Base-by-base conservation (phyloP, 352 stramenopile genomes). In the Stramenopiles sp. region DNA sequence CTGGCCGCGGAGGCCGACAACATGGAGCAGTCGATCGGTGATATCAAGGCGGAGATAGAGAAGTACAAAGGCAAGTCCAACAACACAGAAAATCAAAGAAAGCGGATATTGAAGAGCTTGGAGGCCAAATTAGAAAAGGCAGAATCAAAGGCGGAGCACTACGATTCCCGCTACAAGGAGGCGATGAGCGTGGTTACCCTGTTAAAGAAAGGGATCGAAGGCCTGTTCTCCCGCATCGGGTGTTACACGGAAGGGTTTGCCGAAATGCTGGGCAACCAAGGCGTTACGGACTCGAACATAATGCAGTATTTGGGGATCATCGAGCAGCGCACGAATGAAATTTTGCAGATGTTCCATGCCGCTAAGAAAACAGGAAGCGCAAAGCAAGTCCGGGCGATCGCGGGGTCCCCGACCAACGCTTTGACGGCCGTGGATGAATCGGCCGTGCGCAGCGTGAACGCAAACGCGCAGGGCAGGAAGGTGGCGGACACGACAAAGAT, bases 241-340 rank as follows among this genome's bases (percentile, higher is more conserved):
- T 93, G 87, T 80, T 90, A 87, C 49, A 78, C 83, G 3, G 83
- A 89, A 74, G 80, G 81, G 1, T 89, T 92, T 83, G 82, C 88
- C 74, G 88, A 94, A 74, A 86, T 93, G 78, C 75, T 94, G 3
- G 86, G 85, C 69, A 88, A 93, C 36, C 84, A 83, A 1, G 83
- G 89, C 4, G 84, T 97, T 34, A 96, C 91, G 0, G 92, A 96
- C 71, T 86, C 89, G 74, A 97, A 97, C 77, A 86, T 97, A 81
- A 91, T 97, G 81, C 87, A 92, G 53, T 96, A 95, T 77, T 82
- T 97, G 1, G 92, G 90, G 4, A 87, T 94, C 71, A 92, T 97
- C 43, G 92, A 97, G 80, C 86, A 97, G 75, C 89, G 88, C 76
- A 92, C 89, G 1, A 96, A 95, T 78, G 87, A 92, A 68, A 87